Evolutionary conservation across 2,329 filamentous ascomycete genomes (phyloP), one percentile per base, ranked within the genome.

Genomic region (Neofusicoccum laricinum): DNA sequence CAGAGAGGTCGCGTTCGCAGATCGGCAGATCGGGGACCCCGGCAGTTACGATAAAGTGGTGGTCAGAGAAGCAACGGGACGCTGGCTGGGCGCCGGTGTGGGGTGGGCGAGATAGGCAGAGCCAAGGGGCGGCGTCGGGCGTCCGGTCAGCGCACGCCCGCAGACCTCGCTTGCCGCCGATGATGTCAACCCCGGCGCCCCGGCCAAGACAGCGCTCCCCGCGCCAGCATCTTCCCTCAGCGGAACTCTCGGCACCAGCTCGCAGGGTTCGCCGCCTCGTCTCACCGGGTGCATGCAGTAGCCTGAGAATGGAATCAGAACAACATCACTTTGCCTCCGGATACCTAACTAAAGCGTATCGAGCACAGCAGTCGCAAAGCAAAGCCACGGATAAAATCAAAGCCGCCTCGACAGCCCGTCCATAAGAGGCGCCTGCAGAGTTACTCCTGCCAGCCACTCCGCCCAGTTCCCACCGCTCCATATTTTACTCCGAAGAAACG

Each of bases 371-470:
- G 14, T 34, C 21, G 53, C 53, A 32, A 58, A 59, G 40, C 55
- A 34, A 53, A 53, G 45, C 19, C 34, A 63, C 36, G 17, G n/a
- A 62, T 21, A 45, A 45, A 63, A 21, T 21, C 48, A 51, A 63
- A 63, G 48, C 48, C 49, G 48, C 61, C 61, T 63, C 61, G 61
- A 63, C 48, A 45, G 48, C 61, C 49, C 45, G 61, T 63, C 61
- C 61, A 14, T 63, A 63, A 63, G 61, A 63, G 58, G 61, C 34
- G 61, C 49, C 32, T 25, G 38, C 36, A 36, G 15, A 53, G 55
- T 36, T 63, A 53, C 48, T 53, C 61, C 36, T 50, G 34, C 58
- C 58, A 21, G 30, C 58, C 46, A 15, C 40, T 58, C 40, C 53
- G 25, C 40, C 48, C 48, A 21, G 38, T 43, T 43, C 49, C 61